Conservation (phyloP, 148 eudicot genomes). For the Polygonum aviculare region DNA sequence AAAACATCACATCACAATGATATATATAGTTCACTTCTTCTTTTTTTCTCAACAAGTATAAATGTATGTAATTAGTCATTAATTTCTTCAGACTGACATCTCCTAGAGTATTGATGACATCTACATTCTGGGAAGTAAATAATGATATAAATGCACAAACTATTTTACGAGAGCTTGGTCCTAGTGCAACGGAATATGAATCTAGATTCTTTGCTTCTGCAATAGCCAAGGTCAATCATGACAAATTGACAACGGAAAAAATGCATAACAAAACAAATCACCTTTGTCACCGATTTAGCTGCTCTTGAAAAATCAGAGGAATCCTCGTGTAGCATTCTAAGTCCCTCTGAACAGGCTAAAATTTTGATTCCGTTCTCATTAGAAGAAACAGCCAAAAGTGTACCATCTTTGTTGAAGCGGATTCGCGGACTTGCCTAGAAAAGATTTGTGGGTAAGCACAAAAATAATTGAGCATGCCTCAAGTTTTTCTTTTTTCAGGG, state of each 20-base stretch:
- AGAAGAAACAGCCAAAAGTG: slow-evolving; percentile 31
- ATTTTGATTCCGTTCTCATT: slow-evolving; percentile 26
- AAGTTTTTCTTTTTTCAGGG: background rate
- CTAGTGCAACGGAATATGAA: background rate
- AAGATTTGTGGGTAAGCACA: background rate
- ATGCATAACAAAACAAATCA: background rate
- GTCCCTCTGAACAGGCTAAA: slow-evolving; percentile 23
- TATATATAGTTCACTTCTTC: background rate
- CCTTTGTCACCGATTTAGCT: background rate
- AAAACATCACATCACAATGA: background rate
- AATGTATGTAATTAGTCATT: no score
- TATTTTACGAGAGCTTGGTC: background rate
- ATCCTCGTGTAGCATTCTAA: slow-evolving; percentile 19
- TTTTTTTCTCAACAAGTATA: background rate
- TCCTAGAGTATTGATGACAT: no score
- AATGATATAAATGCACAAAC: no score
- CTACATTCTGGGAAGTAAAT: no score
- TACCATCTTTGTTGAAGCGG: slow-evolving; percentile 33
- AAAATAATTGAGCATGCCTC: background rate
- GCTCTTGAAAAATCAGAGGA: slow-evolving; percentile 3
- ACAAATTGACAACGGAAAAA: background rate
- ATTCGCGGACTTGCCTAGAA: slow-evolving; percentile 32
- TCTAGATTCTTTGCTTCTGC: background rate
- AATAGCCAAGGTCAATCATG: no score
- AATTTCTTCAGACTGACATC: background rate